These are phyloP conservation scores for Aspergillus pseudoterreus DNA, from an alignment of 2,329 filamentous ascomycete species.

Conservation along the genomic window DNA sequence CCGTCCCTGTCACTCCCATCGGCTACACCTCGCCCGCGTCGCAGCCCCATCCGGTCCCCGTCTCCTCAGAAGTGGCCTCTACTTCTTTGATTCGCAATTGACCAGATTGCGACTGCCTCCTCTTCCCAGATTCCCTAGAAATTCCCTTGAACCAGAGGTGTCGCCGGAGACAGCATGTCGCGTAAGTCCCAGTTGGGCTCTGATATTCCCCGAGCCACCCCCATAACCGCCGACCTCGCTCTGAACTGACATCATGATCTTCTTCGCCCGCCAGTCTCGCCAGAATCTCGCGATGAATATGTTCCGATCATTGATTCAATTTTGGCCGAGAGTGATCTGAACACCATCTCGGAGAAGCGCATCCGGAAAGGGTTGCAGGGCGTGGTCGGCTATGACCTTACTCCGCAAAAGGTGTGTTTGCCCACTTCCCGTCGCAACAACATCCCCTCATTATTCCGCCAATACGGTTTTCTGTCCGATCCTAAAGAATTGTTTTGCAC, in stretches of 20 bases:
- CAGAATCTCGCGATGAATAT: constrained; percentile 49
- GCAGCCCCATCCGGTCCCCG: constrained; percentile 7
- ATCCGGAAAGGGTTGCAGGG: constrained; percentile 63
- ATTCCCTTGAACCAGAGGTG: constrained; percentile 5
- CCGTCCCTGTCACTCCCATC: constrained; percentile 5
- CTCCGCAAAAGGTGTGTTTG: constrained; percentile 55
- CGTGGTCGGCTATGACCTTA: constrained; percentile 58
- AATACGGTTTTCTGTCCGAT: neutral
- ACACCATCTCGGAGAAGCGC: constrained; percentile 62
- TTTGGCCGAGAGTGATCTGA: constrained; percentile 57
- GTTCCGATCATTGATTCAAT: constrained; percentile 61
- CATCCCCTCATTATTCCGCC: constrained; percentile 7
- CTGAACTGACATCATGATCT: constrained; percentile 20
- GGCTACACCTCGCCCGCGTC: constrained; percentile 5
- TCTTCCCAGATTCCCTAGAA: neutral
- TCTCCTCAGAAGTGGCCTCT: constrained; percentile 2
- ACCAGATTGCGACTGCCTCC: constrained; percentile 7
- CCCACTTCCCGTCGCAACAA: too few relatives aligned
- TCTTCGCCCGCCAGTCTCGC: constrained; percentile 40
- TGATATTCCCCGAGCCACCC: constrained; percentile 18
- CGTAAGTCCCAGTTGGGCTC: constrained; percentile 28
- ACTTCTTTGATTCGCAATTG: constrained; percentile 5
- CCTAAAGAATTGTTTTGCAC: neutral
- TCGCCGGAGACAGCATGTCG: constrained; percentile 29
- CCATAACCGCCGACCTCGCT: constrained; percentile 16